These are phyloP conservation scores for Carnegiea gigantea DNA, from an alignment of 179 eudicot species.

Conservation along the genomic window DNA sequence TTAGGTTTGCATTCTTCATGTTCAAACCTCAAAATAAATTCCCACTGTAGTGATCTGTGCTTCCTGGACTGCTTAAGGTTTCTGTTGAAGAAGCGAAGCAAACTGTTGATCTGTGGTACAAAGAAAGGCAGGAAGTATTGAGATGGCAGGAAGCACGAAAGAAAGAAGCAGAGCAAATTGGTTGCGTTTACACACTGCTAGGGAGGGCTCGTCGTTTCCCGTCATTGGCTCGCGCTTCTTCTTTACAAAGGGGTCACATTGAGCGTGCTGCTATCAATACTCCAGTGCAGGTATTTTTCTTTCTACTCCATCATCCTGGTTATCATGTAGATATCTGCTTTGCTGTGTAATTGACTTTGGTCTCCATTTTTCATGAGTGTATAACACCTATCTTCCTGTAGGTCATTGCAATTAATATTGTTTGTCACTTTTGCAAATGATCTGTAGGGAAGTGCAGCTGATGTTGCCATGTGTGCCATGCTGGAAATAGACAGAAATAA, in stretches of 20 bases:
- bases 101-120: slow-evolving; percentile 91
- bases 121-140: slow-evolving; percentile 76
- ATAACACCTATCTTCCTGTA: neutral
- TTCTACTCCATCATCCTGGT: neutral
- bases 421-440: slow-evolving; percentile 14
- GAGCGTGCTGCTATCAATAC: slow-evolving; percentile 98
- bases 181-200: slow-evolving; percentile 70
- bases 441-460: slow-evolving; percentile 96
- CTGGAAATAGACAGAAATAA: slow-evolving; percentile 65
- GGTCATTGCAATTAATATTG: neutral
- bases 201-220: slow-evolving; percentile 93
- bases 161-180: slow-evolving; percentile 48
- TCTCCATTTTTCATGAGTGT: slow-evolving; percentile 5
- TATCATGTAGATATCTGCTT: neutral
- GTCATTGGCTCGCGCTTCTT: slow-evolving; percentile 40
- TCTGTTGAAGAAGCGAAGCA: slow-evolving; percentile 84
- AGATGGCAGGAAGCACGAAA: slow-evolving; percentile 78
- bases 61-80: slow-evolving; percentile 48
- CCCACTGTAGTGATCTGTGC: neutral
- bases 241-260: slow-evolving; percentile 61
- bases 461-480: slow-evolving; percentile 99
- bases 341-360: neutral
- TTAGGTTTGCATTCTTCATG: neutral
- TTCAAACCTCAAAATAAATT: neutral
- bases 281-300: slow-evolving; percentile 83